A percentile compares a stretch with the other conserved stretches of the same genome.
These are phyloP conservation scores for Ascomycota sp. DNA, from an alignment of 2,329 filamentous ascomycete species.

Conservation along the genomic window DNA sequence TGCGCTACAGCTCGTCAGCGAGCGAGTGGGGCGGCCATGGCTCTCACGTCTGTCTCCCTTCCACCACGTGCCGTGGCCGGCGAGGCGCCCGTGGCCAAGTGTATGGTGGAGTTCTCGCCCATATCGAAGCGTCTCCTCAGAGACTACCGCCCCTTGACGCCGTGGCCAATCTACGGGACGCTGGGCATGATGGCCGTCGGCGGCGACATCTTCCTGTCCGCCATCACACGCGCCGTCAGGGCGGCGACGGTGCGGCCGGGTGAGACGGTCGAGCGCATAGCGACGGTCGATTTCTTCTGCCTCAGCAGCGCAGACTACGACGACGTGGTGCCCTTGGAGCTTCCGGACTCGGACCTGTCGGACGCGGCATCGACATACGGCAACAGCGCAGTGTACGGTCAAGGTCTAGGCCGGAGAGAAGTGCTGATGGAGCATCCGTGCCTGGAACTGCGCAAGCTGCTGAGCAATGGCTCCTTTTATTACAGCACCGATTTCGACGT, in stretches of 20 bases:
- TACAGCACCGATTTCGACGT: constrained; percentile 98
- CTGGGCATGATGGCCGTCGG: constrained; percentile 71
- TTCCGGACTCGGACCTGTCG: constrained; percentile 25
- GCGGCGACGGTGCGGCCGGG: constrained; percentile 70
- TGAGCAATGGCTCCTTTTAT: constrained; percentile 89
- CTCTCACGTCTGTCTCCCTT: constrained; percentile 32
- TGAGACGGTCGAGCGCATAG: constrained; percentile 76
- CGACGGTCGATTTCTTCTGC: constrained; percentile 80
- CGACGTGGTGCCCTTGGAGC: constrained; percentile 40
- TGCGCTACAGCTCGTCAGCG: constrained; percentile 55
- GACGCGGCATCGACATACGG: constrained; percentile 28
- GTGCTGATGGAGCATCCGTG: constrained; percentile 68
- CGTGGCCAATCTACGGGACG: constrained; percentile 62
- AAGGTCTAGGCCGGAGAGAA: constrained; percentile 42
- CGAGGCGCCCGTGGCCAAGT: constrained; percentile 34
- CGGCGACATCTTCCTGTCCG: constrained; percentile 73
- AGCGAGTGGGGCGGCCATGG: constrained; percentile 38
- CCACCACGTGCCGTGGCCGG: constrained; percentile 20
- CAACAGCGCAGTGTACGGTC: constrained; percentile 17
- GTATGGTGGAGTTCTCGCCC: constrained; percentile 73
- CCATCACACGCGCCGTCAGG: constrained; percentile 60
- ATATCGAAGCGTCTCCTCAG: constrained; percentile 43
- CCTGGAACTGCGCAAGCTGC: constrained; percentile 70
- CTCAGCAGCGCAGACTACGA: constrained; percentile 77
- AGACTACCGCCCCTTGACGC: constrained; percentile 58